Conservation (phyloP, 495 filamentous ascomycete species). For the Rusavskia elegans region DNA sequence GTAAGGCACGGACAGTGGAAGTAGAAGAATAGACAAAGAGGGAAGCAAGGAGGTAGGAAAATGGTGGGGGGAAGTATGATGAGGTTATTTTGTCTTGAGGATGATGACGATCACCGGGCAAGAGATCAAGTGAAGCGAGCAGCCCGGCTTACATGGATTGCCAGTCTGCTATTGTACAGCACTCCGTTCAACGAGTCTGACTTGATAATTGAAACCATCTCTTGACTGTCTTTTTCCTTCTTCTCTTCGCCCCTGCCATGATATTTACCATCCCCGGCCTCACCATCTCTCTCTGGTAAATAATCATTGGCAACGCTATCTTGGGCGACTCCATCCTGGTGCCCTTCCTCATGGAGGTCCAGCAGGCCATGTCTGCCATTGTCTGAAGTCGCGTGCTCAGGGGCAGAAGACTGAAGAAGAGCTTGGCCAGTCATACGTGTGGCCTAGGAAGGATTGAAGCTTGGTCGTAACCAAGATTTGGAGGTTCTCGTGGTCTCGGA, state of each 20-base stretch:
- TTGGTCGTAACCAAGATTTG: no score
- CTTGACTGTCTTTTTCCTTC: not conserved
- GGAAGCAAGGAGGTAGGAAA: no score
- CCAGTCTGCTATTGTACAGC: not conserved
- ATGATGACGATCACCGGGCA: no score
- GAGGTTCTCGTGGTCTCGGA: no score
- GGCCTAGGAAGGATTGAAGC: no score
- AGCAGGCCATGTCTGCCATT: not conserved
- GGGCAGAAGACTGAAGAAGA: not conserved
- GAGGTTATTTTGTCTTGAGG: no score
- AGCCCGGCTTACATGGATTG: not conserved
- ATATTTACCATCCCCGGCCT: not conserved
- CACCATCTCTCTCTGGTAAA: not conserved
- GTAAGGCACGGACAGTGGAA: no score
- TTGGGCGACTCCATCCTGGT: not conserved
- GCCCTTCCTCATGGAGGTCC: no score
- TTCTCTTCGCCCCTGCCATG: not conserved
- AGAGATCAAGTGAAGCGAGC: no score
- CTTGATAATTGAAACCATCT: not conserved
- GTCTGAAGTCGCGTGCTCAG: not conserved
- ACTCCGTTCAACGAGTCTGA: not conserved
- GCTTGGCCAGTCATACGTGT: not conserved
- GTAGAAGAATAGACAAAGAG: no score
- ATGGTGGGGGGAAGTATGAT: no score
- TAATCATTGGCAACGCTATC: not conserved